Base-by-base conservation (phyloP, 2,329 filamentous ascomycete genomes). In the Penicillium crustosum region DNA sequence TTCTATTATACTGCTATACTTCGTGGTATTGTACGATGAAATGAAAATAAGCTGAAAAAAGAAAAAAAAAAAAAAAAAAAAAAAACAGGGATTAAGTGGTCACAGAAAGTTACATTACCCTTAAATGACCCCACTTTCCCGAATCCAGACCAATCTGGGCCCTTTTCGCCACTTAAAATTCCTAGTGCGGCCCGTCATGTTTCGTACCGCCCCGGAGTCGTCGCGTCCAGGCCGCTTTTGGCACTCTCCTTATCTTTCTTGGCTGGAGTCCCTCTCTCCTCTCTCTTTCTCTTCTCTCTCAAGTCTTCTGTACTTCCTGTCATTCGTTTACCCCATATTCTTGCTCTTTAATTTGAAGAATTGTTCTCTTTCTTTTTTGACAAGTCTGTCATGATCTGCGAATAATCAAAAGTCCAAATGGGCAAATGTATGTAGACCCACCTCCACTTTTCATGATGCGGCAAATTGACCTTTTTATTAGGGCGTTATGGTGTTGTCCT, bases 401-500 rank as follows among this genome's bases (percentile, higher is more conserved):
- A 60, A 61, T 66, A 66, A 60, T 58, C 51, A 33, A 53, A 49
- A 61, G 65, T 71, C 68, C 70, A 73, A 67, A 78, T 77, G 75
- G 75, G 73, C 69, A 77, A 76, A 73, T 77, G 75, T 77, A 72
- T 42, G 67, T 57, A 33, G 39, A 35, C 47, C 36, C 38, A 31
- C 36, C 33, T 51, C 25, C 29, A 36, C 41, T 36, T 36, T 19
- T 19, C 33, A 9, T 57, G 15, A 52, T 53, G 23, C 41, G 21
- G 17, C 4, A 35, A 23, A 41, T 49, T 55, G 29, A 56, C 49
- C 49, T 39, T 42, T 33, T 45, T 21, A 42, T 29, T 55, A 84
- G 82, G 82, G 81, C 80, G 81, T 79, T 97, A 95, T 82, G 94
- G 93, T 73, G 90, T 97, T 69, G 93, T 99, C 73, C 85, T 99